Percentiles rank a stretch among this genome's conserved stretches.
Conservation (phyloP, 1,284 basidiomycete species). For the Pseudozyma pruni region DNA sequence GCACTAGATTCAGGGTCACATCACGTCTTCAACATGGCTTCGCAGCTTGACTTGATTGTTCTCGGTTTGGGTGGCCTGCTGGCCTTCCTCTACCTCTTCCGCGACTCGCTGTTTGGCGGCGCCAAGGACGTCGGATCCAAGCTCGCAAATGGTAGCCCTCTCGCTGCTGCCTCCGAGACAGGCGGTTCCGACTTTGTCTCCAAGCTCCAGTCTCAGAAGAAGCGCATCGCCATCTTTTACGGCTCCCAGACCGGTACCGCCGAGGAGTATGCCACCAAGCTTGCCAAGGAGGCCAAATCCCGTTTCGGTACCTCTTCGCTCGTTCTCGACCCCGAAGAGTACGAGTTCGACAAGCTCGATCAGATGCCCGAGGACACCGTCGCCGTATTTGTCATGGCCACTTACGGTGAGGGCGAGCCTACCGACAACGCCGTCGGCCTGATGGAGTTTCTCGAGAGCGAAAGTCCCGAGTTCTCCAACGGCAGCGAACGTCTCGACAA, state of each 20-base stretch:
- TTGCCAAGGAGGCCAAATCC: slow-evolving; percentile 67
- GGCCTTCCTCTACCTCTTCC: slow-evolving; percentile 61
- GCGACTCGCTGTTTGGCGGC: slow-evolving; percentile 44
- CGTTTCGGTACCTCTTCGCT: slow-evolving; percentile 66
- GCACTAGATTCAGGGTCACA: too few species aligned
- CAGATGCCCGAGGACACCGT: slow-evolving; percentile 85
- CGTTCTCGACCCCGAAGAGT: slow-evolving; percentile 70
- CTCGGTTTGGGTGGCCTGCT: slow-evolving; percentile 50
- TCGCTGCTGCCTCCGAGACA: slow-evolving; percentile 19
- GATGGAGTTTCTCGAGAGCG: slow-evolving; percentile 89
- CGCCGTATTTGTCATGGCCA: slow-evolving; percentile 94
- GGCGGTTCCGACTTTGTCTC: slow-evolving; percentile 52
- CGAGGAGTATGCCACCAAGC: slow-evolving; percentile 66
- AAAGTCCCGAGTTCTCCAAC: slow-evolving; percentile 84
- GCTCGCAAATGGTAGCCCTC: slow-evolving; percentile 44
- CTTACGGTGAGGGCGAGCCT: slow-evolving; percentile 98
- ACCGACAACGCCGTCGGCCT: slow-evolving; percentile 97
- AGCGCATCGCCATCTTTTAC: slow-evolving; percentile 66
- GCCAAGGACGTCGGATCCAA: slow-evolving; percentile 47
- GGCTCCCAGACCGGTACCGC: slow-evolving; percentile 67
- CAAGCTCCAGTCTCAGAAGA: slow-evolving; percentile 62
- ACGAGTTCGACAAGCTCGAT: slow-evolving; percentile 96
- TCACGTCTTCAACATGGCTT: slow-evolving; percentile 31
- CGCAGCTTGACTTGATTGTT: slow-evolving; percentile 50
- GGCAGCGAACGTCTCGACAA: slow-evolving; percentile 81